Base-by-base conservation (phyloP, 768 basidiomycete genomes). In the Mycena chlorophos region DNA sequence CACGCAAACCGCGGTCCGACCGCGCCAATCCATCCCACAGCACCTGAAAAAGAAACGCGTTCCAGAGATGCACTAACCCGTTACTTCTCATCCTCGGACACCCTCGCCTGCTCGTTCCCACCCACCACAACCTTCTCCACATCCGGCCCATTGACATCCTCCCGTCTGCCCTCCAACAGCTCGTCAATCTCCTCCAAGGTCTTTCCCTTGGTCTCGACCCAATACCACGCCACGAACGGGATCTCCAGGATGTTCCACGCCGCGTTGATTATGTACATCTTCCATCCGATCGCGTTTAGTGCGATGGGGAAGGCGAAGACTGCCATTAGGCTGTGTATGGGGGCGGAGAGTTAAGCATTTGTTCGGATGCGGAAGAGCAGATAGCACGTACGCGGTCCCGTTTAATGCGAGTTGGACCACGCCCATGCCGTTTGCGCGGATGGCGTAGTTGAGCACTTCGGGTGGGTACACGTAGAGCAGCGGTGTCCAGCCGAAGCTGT, bases 391-490 rank as follows among this genome's bases (percentile, higher is more conserved):
- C 63, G 62, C 64, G 2, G 62, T 59, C 34, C 62, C 64, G 20
- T 65, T 65, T 25, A 63, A 56, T 22, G 54, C 57, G 23, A 63
- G 53, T 28, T 61, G 59, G 22, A 65, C 20, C 22, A 62, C 58
- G 27, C 61, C 63, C 61, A 65, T 62, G 20, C 63, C 63, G 47
- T 65, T 65, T 8, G 63, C 63, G n/a, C 63, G 63, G 43, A 65
- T 65, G 4, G 58, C 51, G 26, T 65, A 65, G 51, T 65, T 65
- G 10, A 65, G 51, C 6, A 65, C 49, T 39, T 65, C 63, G 12
- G 63, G 61, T 3, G 63, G 63, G 22, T 65, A 65, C 1, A 65
- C 60, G 38, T 65, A 65, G 3, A 65, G 51, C 0, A 65, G 57
- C 17, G 64, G 64, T 25, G 64, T 65, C 64, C 64, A 65, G 8